These are phyloP conservation scores for Phylloporus sp. DNA, from an alignment of 768 basidiomycete species.

Conservation along the genomic window DNA sequence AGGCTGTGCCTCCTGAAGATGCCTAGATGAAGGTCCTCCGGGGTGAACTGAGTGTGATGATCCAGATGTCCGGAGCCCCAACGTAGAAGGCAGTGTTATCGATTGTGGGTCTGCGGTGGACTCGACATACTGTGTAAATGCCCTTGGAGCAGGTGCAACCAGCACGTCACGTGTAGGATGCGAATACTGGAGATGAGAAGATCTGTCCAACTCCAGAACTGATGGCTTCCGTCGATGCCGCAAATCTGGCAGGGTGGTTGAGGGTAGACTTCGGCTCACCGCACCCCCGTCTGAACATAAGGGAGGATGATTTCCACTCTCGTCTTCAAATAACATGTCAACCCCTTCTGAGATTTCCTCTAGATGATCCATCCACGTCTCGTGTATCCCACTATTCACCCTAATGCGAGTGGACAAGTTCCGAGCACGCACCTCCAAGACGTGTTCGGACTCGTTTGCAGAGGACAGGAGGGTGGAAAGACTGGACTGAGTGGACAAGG, in stretches of 20 bases:
- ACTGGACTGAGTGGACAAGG: constrained; percentile 64
- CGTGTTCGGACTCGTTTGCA: constrained; percentile 42
- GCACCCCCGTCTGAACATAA: constrained; percentile 16
- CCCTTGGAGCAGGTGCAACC: constrained; percentile 65
- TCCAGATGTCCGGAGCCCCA: constrained; percentile 50
- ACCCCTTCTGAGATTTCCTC: constrained; percentile 61
- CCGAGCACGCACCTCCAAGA: constrained; percentile 44
- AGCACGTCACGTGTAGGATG: constrained; percentile 49
- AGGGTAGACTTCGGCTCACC: constrained; percentile 46
- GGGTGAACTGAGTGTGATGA: constrained; percentile 24
- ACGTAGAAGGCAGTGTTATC: constrained; percentile 63
- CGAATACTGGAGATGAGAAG: constrained; percentile 46
- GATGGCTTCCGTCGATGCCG: constrained; percentile 44
- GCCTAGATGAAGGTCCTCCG: neutral
- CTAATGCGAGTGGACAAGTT: constrained; percentile 50
- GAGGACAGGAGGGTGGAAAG: constrained; percentile 45
- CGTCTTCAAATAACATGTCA: constrained; percentile 48
- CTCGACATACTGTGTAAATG: constrained; percentile 69
- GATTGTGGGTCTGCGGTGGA: constrained; percentile 47
- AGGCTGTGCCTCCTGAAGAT: constrained; percentile 1
- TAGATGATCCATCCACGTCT: constrained; percentile 63
- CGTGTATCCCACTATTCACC: constrained; percentile 40
- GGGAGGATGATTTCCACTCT: constrained; percentile 6
- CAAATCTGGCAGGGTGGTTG: constrained; percentile 29
- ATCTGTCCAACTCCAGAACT: constrained; percentile 33